Evolutionary conservation across 192 early-diverging fungal genomes (phyloP), one percentile per base, ranked within the genome.

Genomic region (Backusella westeae): DNA sequence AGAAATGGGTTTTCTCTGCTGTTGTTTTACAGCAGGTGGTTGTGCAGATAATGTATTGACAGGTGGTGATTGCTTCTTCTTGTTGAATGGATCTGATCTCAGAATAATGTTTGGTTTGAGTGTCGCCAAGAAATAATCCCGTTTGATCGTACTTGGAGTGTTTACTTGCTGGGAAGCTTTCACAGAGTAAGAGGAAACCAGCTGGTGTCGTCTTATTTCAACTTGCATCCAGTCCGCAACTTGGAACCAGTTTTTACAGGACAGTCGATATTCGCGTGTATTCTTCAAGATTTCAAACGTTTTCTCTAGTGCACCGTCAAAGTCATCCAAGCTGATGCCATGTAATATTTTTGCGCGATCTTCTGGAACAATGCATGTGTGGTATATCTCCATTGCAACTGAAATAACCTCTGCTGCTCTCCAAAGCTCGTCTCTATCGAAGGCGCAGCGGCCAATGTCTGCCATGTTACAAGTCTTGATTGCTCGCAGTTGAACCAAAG

Each of bases 381-480:
- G 74, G 34, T 78, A 69, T 4, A 80, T 53, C 29, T 73, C 71
- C 70, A 79, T 41, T 6, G 77, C 69, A 6, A 83, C 14, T 6
- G 78, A 76, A 34, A 83, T 67, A 1, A 83, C 67, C 35, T 83
- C 78, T 6, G 73, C 34, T 23, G 82, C 82, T 34, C 82, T 63
- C 78, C 78, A 83, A 14, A 83, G 68, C 67, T 83, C 82, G 41
- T 83, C 78, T 17, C 77, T 78, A 67, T 83, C 82, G 71, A 83
- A 83, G 1, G 67, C 72, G 66, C 82, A 83, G 19, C 71, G 69
- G 6, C 77, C 77, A 12, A 65, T 32, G 4, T 39, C 69, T 10
- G 59, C 19, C 19, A 74, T 52, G 19, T 71, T 56, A 29, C 67
- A 73, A 42, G 78, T 77, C 19, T 77, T 74, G 8, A 76, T 65